These are phyloP conservation scores for Sugiyamaella americana DNA, from an alignment of 805 yeast species.

Conservation along the genomic window DNA sequence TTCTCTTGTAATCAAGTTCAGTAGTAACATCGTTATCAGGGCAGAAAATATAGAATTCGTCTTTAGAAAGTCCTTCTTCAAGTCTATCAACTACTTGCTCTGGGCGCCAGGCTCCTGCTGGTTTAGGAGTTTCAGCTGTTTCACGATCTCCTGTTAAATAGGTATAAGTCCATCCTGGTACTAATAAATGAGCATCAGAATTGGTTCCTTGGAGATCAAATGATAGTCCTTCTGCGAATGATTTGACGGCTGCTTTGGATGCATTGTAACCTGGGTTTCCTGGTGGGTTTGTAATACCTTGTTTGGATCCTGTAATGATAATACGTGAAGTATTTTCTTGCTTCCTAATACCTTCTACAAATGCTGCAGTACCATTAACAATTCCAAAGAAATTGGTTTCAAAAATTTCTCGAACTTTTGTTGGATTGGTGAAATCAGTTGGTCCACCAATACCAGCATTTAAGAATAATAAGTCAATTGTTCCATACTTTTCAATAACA, in stretches of 20 bases:
- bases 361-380: conserved; percentile 25
- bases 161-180: conserved; percentile 29
- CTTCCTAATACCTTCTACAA: conserved; percentile 18
- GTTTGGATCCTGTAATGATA: conserved; percentile 27
- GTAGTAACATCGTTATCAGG: conserved; percentile 25
- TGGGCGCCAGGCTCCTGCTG: conserved; percentile 28
- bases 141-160: conserved; percentile 20
- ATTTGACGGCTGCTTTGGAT: conserved; percentile 48
- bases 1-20: conserved; percentile 22
- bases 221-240: conserved; percentile 34
- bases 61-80: conserved; percentile 18
- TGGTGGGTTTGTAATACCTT: conserved; percentile 35
- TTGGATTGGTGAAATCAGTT: conserved; percentile 21
- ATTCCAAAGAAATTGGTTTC: conserved; percentile 25
- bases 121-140: conserved; percentile 20
- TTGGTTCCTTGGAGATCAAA: conserved; percentile 20
- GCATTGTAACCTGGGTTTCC: conserved; percentile 55
- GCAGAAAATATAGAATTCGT: conserved; percentile 24
- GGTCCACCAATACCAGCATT: conserved; percentile 24
- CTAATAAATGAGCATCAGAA: conserved; percentile 22
- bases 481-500: conserved; percentile 18
- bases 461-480: conserved; percentile 23
- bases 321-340: conserved; percentile 16
- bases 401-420: conserved; percentile 17
- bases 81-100: conserved; percentile 25